Base-by-base conservation (phyloP, 2,329 filamentous ascomycete species). In the Xylaria polymorpha region DNA sequence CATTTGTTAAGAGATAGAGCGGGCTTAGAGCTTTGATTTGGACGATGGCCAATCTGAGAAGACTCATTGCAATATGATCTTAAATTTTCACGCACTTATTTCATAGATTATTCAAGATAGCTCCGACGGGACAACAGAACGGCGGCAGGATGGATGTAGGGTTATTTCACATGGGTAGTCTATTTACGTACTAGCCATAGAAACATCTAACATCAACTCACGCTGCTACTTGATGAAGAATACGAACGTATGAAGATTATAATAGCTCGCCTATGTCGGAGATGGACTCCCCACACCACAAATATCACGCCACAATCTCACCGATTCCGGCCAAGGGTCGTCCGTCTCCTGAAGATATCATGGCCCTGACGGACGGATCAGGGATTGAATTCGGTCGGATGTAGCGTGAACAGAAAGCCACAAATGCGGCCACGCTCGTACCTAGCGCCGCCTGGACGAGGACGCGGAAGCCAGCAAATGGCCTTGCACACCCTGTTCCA, bases 351-450 rank as follows among this genome's bases (percentile, higher is more conserved):
- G 25, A 29, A 44, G 35, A 18, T 57, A 22, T n/a, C 35, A 44
- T 63, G 18, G 43, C 43, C 43, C 22, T 39, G 35, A 57, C 64
- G 67, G 67, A 67, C 64, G 67, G 67, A 67, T 63, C 58, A 39
- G 67, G 67, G 64, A n/a, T 44, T 9, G 39, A 15, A n/a, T 35
- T 20, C 43, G 43, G 39, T 46, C 67, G 67, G 67, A 64, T 69
- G 67, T 53, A 50, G 64, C 35, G 29, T 37, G 41, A 57, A 41
- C 2, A 57, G 25, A 44, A 57, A 64, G 64, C 64, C 67, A 64
- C 59, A 51, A 51, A 53, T 69, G 15, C 37, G 14, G 66, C 64
- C 22, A 50, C 22, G 5, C 51, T 39, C 41, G 51, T 58, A 7
- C 35, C 4, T 29, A 32, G 39, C 35, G 37, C 37, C 12, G 44